phyloP scores from a whole-genome alignment of 441 rosid species.

The Gossypium schwendimanii region DNA sequence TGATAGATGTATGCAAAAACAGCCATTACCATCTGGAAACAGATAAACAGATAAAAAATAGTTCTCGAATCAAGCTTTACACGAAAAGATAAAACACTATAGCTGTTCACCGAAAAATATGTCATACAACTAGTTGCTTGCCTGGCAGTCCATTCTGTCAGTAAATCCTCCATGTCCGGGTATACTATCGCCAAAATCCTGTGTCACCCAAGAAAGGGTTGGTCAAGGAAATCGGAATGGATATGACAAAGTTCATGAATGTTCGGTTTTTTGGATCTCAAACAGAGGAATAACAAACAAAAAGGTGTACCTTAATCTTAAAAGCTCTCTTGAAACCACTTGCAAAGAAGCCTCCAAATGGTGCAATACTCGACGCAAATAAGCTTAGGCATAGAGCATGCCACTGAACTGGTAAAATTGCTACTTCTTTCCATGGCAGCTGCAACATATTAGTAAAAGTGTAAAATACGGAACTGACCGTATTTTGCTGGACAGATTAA shows the following conservation, averaged over 20 bases:
- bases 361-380: slow-evolving; percentile 89
- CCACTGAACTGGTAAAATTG: slow-evolving; percentile 76
- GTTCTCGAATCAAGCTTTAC: background rate
- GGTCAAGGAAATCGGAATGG: background rate
- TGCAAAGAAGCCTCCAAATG: slow-evolving; percentile 94
- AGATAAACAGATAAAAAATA: background rate
- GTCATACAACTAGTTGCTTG: slow-evolving; percentile 18
- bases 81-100: background rate
- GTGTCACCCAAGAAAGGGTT: background rate
- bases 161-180: slow-evolving; percentile 96
- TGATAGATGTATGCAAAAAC: slow-evolving; percentile 79
- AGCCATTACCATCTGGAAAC: slow-evolving; percentile 82
- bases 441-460: slow-evolving; percentile 21
- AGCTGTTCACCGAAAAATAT: background rate
- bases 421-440: slow-evolving; percentile 75
- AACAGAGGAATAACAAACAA: background rate
- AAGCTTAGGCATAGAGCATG: slow-evolving; percentile 73
- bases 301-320: slow-evolving; percentile 59
- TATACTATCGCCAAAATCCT: slow-evolving; percentile 94
- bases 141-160: slow-evolving; percentile 97
- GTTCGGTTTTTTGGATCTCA: background rate
- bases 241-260: background rate
- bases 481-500: background rate
- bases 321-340: slow-evolving; percentile 96
- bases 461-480: background rate